These are phyloP conservation scores for Cinchona pubescens DNA, from an alignment of 257 asterid species.

Conservation along the genomic window DNA sequence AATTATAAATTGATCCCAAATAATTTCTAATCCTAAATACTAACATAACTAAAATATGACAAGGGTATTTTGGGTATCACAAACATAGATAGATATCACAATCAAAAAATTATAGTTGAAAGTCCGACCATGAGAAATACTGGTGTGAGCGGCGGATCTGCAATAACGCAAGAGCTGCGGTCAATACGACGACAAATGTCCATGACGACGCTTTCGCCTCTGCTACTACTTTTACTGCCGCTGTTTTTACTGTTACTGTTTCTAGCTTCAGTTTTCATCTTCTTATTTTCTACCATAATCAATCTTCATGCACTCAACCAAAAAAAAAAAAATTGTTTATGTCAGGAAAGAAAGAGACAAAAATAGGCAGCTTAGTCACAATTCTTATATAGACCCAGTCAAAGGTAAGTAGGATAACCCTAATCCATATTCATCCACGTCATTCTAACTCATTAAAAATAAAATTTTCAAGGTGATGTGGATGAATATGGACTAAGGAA, in stretches of 20 bases:
- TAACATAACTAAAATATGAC: too few species aligned
- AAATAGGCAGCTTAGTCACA: neutral
- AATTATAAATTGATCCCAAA: too few species aligned
- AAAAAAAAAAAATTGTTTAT: neutral
- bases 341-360: neutral
- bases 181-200: slow-evolving; percentile 74
- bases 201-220: slow-evolving; percentile 62
- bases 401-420: too few species aligned
- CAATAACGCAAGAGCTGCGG: slow-evolving; percentile 86
- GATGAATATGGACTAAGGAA: too few species aligned
- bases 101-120: slow-evolving; percentile 7
- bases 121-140: slow-evolving; percentile 73
- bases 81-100: too few species aligned
- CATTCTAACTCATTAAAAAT: too few species aligned
- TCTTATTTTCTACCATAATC: slow-evolving; percentile 72
- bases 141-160: slow-evolving; percentile 59
- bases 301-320: slow-evolving; percentile 2
- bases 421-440: too few species aligned
- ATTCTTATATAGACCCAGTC: too few species aligned
- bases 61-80: too few species aligned
- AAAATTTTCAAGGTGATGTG: too few species aligned
- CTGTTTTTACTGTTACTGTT: slow-evolving; percentile 68
- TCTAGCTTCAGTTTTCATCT: slow-evolving; percentile 76
- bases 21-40: too few species aligned
- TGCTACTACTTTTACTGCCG: slow-evolving; percentile 29